Evolutionary conservation across 1,139 yeast species (phyloP), one percentile per base, ranked within the genome.

Genomic region (Debaryomyces singareniensis): DNA sequence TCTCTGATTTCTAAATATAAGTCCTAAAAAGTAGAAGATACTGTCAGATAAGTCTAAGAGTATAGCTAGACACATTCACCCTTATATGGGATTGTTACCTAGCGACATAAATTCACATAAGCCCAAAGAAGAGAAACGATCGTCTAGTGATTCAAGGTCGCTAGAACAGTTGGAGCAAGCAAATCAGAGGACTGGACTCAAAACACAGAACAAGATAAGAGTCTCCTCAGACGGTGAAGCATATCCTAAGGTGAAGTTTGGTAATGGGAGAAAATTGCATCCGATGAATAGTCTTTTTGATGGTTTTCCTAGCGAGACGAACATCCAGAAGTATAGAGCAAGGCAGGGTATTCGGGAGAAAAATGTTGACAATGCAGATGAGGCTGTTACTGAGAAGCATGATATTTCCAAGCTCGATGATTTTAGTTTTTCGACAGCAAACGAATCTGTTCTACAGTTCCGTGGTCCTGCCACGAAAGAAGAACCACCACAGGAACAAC

Each of bases 381-480:
- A 18, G 21, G 21, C 23, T 14, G 20, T 13, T 9, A 18, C 18
- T 15, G 11, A 15, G 3, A 11, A 10, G 11, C 27, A 16, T 6
- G 29, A 21, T 25, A 18, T 18, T 7, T 18, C 21, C n/a, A 18
- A 18, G n/a, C 7, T n/a, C 9, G 30, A 26, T 12, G 28, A 30
- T 13, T 53, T 51, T 31, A 48, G 54, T 30, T 52, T 52, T 31
- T 45, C 53, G 2, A 56, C 50, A 11, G 52, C 49, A 5, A 53
- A 55, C 26, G 55, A 51, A 30, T 49, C 59, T 3, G 38, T 51
- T 5, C 52, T 43, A 22, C 53, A 50, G 26, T 45, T 55, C 24
- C 40, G 43, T 16, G 42, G 47, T 5, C 45, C 56, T 5, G 20
- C 27, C 5, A 27, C 21, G 15, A 15, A 20, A 14, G 31, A 30